A percentile compares a stretch with the other conserved stretches of the same genome.
Conservation (phyloP, 2,329 filamentous ascomycete genomes). For the Aspergillus felis region DNA sequence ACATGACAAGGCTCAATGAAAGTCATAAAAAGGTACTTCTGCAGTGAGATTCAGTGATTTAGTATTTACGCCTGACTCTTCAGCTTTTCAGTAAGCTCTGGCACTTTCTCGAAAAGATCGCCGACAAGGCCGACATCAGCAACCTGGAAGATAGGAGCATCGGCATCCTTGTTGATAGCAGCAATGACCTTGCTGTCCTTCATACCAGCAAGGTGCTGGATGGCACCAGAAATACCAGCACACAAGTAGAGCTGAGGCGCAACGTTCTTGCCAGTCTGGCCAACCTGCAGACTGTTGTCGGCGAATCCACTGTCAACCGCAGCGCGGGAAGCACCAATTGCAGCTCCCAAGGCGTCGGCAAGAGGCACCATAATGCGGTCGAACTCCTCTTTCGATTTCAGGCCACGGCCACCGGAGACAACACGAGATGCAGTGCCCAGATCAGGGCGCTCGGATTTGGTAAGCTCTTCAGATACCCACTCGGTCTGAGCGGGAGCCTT, state of each 20-base stretch:
- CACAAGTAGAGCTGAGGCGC: constrained; percentile 93
- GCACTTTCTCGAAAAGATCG: constrained; percentile 92
- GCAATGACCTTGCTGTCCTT: constrained; percentile 99
- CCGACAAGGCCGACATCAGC: constrained; percentile 94
- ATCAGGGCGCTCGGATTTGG: constrained; percentile 91
- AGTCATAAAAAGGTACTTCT: constrained; percentile 2
- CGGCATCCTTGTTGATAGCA: constrained; percentile 94
- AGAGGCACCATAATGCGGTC: constrained; percentile 88
- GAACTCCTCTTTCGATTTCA: constrained; percentile 98
- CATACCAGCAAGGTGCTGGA: constrained; percentile 98
- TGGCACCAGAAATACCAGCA: constrained; percentile 92
- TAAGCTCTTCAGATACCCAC: constrained; percentile 91
- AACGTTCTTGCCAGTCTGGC: constrained; percentile 98
- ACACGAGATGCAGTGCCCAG: constrained; percentile 84
- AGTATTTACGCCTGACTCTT: constrained; percentile 48
- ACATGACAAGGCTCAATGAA: constrained; percentile 18
- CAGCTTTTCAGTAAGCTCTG: constrained; percentile 92
- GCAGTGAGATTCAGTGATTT: background rate
- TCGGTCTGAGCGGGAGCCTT: constrained; percentile 70
- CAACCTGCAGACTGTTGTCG: constrained; percentile 96
- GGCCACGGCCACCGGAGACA: constrained; percentile 86
- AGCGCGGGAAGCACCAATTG: constrained; percentile 88
- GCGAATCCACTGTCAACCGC: constrained; percentile 97
- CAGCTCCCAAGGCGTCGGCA: constrained; percentile 89
- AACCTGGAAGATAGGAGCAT: constrained; percentile 97